Evolutionary conservation across 2,329 filamentous ascomycete genomes (phyloP).

Genomic region (Rhytidhysteron rufulum): DNA sequence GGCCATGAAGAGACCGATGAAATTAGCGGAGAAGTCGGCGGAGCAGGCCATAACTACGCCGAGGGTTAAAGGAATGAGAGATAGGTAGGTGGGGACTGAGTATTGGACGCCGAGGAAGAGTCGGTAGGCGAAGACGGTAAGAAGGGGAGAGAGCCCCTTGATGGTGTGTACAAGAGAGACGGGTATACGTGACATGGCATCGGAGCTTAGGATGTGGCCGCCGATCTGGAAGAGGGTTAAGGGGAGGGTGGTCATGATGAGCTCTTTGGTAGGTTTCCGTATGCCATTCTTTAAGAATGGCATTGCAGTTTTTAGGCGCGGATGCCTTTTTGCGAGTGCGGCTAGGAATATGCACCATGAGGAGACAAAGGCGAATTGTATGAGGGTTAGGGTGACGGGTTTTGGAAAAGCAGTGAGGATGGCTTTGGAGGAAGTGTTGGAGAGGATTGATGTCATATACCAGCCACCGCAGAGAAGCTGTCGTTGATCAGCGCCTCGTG

Average conservation of each 20-base stretch:
- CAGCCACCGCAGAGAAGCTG: conserved; percentile 83
- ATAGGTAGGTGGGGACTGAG: conserved; percentile 68
- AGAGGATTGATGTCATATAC: conserved; percentile 93
- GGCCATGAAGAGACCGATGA: conserved; percentile 85
- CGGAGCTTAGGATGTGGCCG: conserved; percentile 89
- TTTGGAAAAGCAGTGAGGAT: conserved; percentile 90
- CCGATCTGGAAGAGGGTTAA: conserved; percentile 89
- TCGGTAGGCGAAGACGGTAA: conserved; percentile 91
- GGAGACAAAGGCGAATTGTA: conserved; percentile 92
- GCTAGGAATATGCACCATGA: conserved; percentile 80
- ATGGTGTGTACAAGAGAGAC: conserved; percentile 98
- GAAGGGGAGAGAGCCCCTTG: conserved; percentile 91
- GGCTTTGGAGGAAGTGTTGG: conserved; percentile 96
- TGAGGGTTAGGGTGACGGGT: conserved; percentile 83
- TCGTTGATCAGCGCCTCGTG: conserved; percentile 1
- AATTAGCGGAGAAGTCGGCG: conserved; percentile 81
- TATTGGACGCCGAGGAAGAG: conserved; percentile 86
- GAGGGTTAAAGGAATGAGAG: conserved; percentile 81
- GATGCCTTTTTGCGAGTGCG: conserved; percentile 69
- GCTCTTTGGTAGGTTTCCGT: conserved; percentile 71
- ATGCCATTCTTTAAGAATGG: conserved; percentile 83
- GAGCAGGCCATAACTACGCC: conserved; percentile 98
- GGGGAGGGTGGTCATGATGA: conserved; percentile 84
- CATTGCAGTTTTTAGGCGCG: conserved; percentile 64
- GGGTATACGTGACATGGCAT: conserved; percentile 89